These are phyloP conservation scores for Cicer pinnatifidum DNA, from an alignment of 306 rosid genomes.

Conservation along the genomic window DNA sequence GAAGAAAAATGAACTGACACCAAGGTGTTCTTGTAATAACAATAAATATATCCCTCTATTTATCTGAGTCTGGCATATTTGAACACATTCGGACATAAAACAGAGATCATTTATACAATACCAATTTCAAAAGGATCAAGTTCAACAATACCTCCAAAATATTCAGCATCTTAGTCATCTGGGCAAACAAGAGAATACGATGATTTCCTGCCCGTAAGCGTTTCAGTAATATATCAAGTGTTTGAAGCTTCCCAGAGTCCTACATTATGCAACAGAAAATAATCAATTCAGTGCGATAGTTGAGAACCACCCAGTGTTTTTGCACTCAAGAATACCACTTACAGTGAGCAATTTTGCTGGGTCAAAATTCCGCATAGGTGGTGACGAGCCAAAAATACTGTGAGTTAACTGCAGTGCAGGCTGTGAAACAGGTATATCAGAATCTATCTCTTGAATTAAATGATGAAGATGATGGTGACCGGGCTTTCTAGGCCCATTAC, in stretches of 20 bases:
- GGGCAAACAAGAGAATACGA: slow-evolving; percentile 96
- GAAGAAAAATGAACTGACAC: slow-evolving; percentile 33
- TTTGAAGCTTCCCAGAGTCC: slow-evolving; percentile 99
- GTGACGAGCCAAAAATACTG: slow-evolving; percentile 89
- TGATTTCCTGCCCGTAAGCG: slow-evolving; percentile 91
- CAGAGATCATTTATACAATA: slow-evolving; percentile 5
- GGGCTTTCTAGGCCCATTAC: slow-evolving; percentile 89
- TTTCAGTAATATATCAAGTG: slow-evolving; percentile 96
- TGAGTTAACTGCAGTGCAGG: slow-evolving; percentile 91
- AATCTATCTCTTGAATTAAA: slow-evolving; percentile 90
- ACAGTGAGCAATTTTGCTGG: slow-evolving; percentile 98
- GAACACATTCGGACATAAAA: slow-evolving; percentile 19
- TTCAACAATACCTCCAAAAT: slow-evolving; percentile 83
- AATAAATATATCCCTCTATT: slow-evolving; percentile 22
- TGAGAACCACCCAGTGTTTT: not conserved
- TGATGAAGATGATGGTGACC: slow-evolving; percentile 56
- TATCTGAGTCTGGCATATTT: slow-evolving; percentile 22
- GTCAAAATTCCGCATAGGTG: slow-evolving; percentile 94
- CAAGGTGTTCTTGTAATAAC: slow-evolving; percentile 17
- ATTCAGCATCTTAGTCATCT: slow-evolving; percentile 98
- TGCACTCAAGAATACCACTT: slow-evolving; percentile 42
- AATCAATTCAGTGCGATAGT: slow-evolving; percentile 8
- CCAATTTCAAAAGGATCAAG: slow-evolving; percentile 33
- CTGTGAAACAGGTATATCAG: slow-evolving; percentile 70
- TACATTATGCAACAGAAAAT: slow-evolving; percentile 43